These are phyloP conservation scores for Trichosporon sp. DNA, from an alignment of 1,284 basidiomycete genomes.

Conservation along the genomic window DNA sequence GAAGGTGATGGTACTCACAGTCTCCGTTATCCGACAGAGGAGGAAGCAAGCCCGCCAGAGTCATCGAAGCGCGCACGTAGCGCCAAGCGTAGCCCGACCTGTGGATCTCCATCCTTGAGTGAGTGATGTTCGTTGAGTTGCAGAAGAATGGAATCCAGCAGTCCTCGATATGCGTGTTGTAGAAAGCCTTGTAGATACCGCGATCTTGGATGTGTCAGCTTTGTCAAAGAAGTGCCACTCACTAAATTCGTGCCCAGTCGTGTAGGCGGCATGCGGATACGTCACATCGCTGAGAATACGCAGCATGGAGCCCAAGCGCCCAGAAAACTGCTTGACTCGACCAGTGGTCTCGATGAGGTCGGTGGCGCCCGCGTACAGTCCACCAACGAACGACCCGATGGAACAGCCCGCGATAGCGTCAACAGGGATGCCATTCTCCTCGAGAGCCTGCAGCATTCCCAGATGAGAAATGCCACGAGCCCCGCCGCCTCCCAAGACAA, in stretches of 20 bases:
- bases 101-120: slow-evolving; percentile 94
- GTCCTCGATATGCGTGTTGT: slow-evolving; percentile 92
- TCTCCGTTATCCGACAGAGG: slow-evolving; percentile 92
- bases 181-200: slow-evolving; percentile 57
- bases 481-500: slow-evolving; percentile 93
- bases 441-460: slow-evolving; percentile 80
- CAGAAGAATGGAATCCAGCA: slow-evolving; percentile 99
- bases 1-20: slow-evolving; percentile 44
- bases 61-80: slow-evolving; percentile 88
- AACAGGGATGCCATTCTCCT: slow-evolving; percentile 87
- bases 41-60: slow-evolving; percentile 87
- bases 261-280: slow-evolving; percentile 95
- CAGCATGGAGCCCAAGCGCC: slow-evolving; percentile 90
- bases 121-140: slow-evolving; percentile 98
- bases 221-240: slow-evolving; percentile 16
- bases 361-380: slow-evolving; percentile 88
- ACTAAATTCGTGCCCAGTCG: slow-evolving; percentile 87
- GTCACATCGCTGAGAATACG: slow-evolving; percentile 91
- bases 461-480: slow-evolving; percentile 92
- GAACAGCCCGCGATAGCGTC: slow-evolving; percentile 81
- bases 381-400: slow-evolving; percentile 94
- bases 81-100: slow-evolving; percentile 90
- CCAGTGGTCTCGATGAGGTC: slow-evolving; percentile 81
- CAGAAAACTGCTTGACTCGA: slow-evolving; percentile 65
- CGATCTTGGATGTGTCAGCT: slow-evolving; percentile 35